phyloP scores from a whole-genome alignment of 805 yeast genomes.

The Nakazawaea molendinolei region DNA sequence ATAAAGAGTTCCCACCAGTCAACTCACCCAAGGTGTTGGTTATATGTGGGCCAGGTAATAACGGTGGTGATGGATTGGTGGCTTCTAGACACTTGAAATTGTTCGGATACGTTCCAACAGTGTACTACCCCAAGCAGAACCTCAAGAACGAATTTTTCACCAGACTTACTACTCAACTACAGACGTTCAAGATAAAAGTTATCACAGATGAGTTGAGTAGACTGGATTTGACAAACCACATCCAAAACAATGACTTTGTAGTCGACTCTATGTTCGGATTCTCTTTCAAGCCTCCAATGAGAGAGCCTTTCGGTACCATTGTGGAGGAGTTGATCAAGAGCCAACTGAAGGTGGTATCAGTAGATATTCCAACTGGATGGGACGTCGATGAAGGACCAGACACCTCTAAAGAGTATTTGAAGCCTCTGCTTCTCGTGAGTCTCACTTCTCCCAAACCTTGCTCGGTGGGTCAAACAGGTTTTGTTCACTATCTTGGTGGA shows the following conservation, averaged over 20 bases:
- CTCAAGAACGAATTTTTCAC: conserved; percentile 48
- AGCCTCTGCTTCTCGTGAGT: conserved; percentile 68
- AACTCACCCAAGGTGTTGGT: conserved; percentile 45
- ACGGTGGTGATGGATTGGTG: conserved; percentile 95
- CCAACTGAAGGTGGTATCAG: conserved; percentile 55
- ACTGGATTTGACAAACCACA: conserved; percentile 21
- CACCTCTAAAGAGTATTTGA: conserved; percentile 32
- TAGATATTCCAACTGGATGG: conserved; percentile 97
- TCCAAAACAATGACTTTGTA: conserved; percentile 36
- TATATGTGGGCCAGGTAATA: conserved; percentile 92
- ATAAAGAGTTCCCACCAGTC: conserved; percentile 55
- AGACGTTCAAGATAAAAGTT: conserved; percentile 55
- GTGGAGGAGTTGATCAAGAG: conserved; percentile 36
- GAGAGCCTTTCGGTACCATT: conserved; percentile 63
- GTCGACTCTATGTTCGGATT: conserved; percentile 91
- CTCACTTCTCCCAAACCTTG: conserved; percentile 95
- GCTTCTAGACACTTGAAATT: conserved; percentile 86
- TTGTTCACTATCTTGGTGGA: conserved; percentile 80
- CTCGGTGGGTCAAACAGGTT: conserved; percentile 34
- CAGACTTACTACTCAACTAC: conserved; percentile 60
- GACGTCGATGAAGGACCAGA: conserved; percentile 85
- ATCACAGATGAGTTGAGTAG: conserved; percentile 29
- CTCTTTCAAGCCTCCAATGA: conserved; percentile 82
- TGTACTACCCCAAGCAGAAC: conserved; percentile 73
- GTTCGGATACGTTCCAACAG: conserved; percentile 70